Conservation (phyloP, 2,329 filamentous ascomycete genomes). For the Alternaria atra region DNA sequence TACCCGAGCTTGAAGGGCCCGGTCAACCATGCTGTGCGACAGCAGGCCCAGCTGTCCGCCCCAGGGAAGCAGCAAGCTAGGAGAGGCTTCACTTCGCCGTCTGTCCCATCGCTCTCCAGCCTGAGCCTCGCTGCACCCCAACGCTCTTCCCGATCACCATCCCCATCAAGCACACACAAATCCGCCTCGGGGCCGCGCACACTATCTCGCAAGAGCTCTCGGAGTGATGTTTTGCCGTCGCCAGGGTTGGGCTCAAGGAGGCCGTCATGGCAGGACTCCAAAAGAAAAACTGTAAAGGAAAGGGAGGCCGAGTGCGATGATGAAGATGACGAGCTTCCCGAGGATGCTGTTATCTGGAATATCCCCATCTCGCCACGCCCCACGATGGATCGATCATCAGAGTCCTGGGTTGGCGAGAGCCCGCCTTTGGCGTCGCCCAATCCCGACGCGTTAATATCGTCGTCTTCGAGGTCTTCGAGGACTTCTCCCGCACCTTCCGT, state of each 20-base stretch:
- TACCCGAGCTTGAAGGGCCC: conserved; percentile 54
- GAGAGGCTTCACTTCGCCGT: conserved; percentile 53
- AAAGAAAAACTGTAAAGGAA: conserved; percentile 72
- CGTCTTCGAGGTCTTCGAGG: conserved; percentile 37
- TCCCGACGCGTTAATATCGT: conserved; percentile 26
- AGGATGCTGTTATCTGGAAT: conserved; percentile 81
- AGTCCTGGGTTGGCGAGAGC: conserved; percentile 41
- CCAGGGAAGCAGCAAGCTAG: conserved; percentile 50
- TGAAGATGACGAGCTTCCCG: conserved; percentile 73
- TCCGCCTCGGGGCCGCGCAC: conserved; percentile 40
- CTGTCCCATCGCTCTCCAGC: conserved; percentile 46
- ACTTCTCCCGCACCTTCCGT: conserved; percentile 36
- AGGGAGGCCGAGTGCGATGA: conserved; percentile 83
- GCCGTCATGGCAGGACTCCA: conserved; percentile 70
- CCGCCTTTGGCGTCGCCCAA: conserved; percentile 38
- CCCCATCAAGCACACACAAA: conserved; percentile 41
- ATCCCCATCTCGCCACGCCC: conserved; percentile 76
- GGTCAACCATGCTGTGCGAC: conserved; percentile 45
- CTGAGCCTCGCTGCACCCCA: conserved; percentile 42
- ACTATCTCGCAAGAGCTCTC: conserved; percentile 45
- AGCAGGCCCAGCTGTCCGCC: conserved; percentile 49
- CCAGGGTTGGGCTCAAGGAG: conserved; percentile 51
- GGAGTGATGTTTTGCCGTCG: conserved; percentile 44
- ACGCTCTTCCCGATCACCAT: conserved; percentile 49
- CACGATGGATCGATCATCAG: conserved; percentile 50